Percentiles rank a stretch among this genome's conserved stretches.
These are phyloP conservation scores for Catharanthus roseus DNA, from an alignment of 257 asterid genomes.

Conservation along the genomic window DNA sequence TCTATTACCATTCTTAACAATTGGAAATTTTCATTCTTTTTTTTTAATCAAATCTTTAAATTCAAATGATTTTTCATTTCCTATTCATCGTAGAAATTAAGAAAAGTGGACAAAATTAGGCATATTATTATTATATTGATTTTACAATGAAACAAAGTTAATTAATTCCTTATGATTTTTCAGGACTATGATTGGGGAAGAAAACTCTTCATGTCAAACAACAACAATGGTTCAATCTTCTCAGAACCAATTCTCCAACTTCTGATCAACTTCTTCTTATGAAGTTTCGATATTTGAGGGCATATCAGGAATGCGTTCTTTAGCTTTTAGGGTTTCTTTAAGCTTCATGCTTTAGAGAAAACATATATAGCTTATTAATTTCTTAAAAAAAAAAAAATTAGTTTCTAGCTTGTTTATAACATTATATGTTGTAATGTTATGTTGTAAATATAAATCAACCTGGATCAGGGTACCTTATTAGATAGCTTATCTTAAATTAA, in stretches of 20 bases:
- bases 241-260: conserved; percentile 68
- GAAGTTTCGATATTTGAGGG: background rate
- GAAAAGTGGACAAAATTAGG: too few species aligned
- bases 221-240: conserved; percentile 54
- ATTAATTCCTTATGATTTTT: conserved; percentile 4
- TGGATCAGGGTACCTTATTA: conserved; percentile 25
- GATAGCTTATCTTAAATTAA: conserved; percentile 15
- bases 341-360: conserved; percentile 27
- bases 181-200: conserved; percentile 59
- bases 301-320: background rate
- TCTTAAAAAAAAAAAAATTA: conserved; percentile 12
- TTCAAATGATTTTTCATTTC: too few species aligned
- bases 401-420: conserved; percentile 25
- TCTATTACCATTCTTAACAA: too few species aligned
- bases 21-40: too few species aligned
- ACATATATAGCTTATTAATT: conserved; percentile 14
- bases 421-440: conserved; percentile 15
- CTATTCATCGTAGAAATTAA: too few species aligned
- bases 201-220: conserved; percentile 69
- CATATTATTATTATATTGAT: too few species aligned
- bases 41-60: too few species aligned
- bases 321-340: conserved; percentile 23
- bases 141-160: too few species aligned
- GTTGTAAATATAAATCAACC: conserved; percentile 45
- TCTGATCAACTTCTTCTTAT: conserved; percentile 27